phyloP scores from a whole-genome alignment of 1,139 yeast genomes.

The Blastobotrys ciferrii region DNA sequence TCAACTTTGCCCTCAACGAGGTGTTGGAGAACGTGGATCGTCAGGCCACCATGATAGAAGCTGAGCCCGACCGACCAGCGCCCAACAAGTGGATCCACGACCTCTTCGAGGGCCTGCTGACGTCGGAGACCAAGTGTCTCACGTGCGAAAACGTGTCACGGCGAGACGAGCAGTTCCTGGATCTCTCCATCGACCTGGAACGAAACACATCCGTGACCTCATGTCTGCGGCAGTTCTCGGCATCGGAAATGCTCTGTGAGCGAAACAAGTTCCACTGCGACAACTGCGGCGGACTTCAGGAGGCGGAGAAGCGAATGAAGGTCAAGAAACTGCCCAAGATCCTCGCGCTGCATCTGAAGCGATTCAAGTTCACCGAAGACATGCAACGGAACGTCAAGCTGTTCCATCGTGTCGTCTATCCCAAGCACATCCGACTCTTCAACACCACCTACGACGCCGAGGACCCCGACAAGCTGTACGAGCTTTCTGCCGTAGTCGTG shows the following conservation, averaged over 20 bases:
- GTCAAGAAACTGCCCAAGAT: slow-evolving; percentile 75
- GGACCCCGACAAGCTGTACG: slow-evolving; percentile 61
- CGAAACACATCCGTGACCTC: slow-evolving; percentile 72
- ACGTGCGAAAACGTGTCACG: slow-evolving; percentile 86
- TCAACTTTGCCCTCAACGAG: slow-evolving; percentile 80
- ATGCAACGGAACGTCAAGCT: slow-evolving; percentile 80
- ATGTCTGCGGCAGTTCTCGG: slow-evolving; percentile 76
- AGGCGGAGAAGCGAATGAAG: slow-evolving; percentile 90
- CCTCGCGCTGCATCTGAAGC: slow-evolving; percentile 77
- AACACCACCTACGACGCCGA: slow-evolving; percentile 64
- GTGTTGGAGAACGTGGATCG: slow-evolving; percentile 66
- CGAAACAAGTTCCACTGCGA: slow-evolving; percentile 93
- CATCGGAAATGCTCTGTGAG: slow-evolving; percentile 79
- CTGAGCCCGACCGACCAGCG: slow-evolving; percentile 25
- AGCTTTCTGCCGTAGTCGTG: slow-evolving; percentile 79
- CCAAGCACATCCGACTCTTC: slow-evolving; percentile 67
- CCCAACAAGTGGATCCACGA: slow-evolving; percentile 59
- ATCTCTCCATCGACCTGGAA: slow-evolving; percentile 81
- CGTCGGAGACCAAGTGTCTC: slow-evolving; percentile 85
- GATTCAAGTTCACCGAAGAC: slow-evolving; percentile 88
- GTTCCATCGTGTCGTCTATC: slow-evolving; percentile 81
- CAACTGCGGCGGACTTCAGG: slow-evolving; percentile 85
- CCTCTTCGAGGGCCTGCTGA: slow-evolving; percentile 79
- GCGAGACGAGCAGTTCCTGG: slow-evolving; percentile 82
- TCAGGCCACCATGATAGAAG: slow-evolving; percentile 14